Conservation (phyloP, 2,329 filamentous ascomycete genomes). For the Penicillium sclerotiorum region DNA sequence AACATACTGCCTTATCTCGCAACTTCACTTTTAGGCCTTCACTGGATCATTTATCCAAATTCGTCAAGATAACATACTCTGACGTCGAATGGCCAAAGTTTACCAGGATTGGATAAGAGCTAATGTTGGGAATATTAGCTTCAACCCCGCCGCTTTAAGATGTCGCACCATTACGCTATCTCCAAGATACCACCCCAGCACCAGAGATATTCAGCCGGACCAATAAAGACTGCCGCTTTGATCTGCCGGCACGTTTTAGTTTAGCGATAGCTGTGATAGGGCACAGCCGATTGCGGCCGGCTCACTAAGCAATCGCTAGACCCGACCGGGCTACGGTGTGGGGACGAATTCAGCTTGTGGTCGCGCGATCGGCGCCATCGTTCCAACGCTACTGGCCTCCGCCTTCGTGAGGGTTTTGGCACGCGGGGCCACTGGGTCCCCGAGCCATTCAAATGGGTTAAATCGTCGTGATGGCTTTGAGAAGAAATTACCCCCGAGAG, state of each 20-base stretch:
- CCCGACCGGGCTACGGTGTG: conserved; percentile 10
- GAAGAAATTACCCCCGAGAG: not conserved
- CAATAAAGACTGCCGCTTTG: not conserved
- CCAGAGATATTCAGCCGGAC: not conserved
- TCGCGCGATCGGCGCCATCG: conserved; percentile 19
- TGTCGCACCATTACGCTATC: not conserved
- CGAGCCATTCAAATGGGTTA: conserved; percentile 9
- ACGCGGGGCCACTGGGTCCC: conserved; percentile 10
- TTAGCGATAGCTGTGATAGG: conserved; percentile 1
- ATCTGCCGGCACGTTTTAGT: not conserved
- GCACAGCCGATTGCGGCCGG: not conserved
- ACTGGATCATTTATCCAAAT: not conserved
- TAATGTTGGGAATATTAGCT: not conserved
- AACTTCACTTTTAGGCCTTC: too few species aligned
- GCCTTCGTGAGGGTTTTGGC: conserved; percentile 5
- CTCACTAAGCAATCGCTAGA: conserved; percentile 20
- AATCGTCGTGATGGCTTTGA: not conserved
- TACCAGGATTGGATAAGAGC: not conserved
- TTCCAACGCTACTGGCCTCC: conserved; percentile 21
- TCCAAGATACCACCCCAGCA: not conserved
- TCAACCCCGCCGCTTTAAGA: not conserved
- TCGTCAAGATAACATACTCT: not conserved
- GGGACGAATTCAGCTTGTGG: conserved; percentile 11
- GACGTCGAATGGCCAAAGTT: not conserved
- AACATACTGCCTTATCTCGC: too few species aligned